Evolutionary conservation across 108 stramenopile genomes (phyloP).

Genomic region (Conticribra guillardii): DNA sequence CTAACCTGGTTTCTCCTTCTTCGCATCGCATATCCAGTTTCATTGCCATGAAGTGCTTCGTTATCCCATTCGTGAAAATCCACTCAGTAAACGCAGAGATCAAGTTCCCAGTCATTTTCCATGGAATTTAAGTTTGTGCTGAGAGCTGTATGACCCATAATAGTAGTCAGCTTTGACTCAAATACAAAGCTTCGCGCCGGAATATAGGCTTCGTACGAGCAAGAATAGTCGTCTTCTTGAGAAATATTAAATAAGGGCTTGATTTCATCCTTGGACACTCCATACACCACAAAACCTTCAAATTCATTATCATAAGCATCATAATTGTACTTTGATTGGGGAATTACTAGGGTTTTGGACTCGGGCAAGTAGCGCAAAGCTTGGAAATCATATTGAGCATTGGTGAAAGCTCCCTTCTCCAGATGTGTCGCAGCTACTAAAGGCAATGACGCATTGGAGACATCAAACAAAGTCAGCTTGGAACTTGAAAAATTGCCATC

Average conservation of each 20-base stretch:
- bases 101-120: background rate
- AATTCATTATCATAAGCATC: background rate
- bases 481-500: background rate
- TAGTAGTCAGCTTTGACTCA: conserved; percentile 12
- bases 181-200: conserved; percentile 10
- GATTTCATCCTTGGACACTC: background rate
- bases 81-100: no score
- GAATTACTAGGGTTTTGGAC: background rate
- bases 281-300: conserved; percentile 13
- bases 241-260: background rate
- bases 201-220: conserved; percentile 8
- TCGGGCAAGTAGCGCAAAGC: conserved; percentile 1
- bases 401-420: background rate
- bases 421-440: background rate
- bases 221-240: background rate
- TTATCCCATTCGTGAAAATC: no score
- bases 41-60: no score
- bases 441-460: background rate
- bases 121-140: background rate
- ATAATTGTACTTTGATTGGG: conserved; percentile 1
- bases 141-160: conserved; percentile 12
- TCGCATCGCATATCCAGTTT: no score
- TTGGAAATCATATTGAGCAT: conserved; percentile 1
- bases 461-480: background rate
- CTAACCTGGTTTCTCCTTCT: no score